phyloP scores from a whole-genome alignment of 2,329 filamentous ascomycete species.

The Curvularia verruculosa region DNA sequence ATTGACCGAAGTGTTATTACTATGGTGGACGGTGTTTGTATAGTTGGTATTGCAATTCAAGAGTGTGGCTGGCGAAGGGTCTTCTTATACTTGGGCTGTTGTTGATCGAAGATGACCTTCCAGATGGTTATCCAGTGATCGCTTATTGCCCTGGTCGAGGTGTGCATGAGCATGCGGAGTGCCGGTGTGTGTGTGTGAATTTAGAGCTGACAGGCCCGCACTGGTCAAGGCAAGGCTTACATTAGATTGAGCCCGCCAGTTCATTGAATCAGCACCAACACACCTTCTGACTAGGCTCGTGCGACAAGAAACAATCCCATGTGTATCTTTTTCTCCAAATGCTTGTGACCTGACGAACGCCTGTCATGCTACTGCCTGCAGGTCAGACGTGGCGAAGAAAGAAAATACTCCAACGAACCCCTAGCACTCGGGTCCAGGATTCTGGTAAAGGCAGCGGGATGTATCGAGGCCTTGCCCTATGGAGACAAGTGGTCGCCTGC shows the following conservation, averaged over 20 bases:
- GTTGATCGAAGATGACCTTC: conserved; percentile 2
- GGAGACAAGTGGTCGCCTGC: conserved; percentile 21
- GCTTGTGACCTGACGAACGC: conserved; percentile 38
- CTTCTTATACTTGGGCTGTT: conserved; percentile 12
- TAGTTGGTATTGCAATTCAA: background rate
- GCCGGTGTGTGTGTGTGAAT: conserved; percentile 20
- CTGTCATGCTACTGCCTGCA: conserved; percentile 25
- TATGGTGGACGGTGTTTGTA: background rate
- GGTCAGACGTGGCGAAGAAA: conserved; percentile 33
- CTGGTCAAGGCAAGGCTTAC: conserved; percentile 24
- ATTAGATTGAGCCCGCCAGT: conserved; percentile 20
- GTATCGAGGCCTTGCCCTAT: conserved; percentile 38
- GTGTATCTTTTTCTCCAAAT: conserved; percentile 19
- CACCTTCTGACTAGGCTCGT: conserved; percentile 22
- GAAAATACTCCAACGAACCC: conserved; percentile 22
- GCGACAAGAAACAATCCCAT: conserved; percentile 26
- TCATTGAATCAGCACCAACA: conserved; percentile 15
- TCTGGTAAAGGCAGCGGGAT: conserved; percentile 25
- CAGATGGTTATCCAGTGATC: conserved; percentile 7
- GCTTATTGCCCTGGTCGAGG: conserved; percentile 8
- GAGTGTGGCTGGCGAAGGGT: conserved; percentile 10
- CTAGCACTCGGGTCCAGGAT: conserved; percentile 28
- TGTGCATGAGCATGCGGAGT: background rate
- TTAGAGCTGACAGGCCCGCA: conserved; percentile 43
- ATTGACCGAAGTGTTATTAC: background rate